Evolutionary conservation across 2,329 filamentous ascomycete species (phyloP), one percentile per base, ranked within the genome.

Genomic region (Monilinia fructicola): DNA sequence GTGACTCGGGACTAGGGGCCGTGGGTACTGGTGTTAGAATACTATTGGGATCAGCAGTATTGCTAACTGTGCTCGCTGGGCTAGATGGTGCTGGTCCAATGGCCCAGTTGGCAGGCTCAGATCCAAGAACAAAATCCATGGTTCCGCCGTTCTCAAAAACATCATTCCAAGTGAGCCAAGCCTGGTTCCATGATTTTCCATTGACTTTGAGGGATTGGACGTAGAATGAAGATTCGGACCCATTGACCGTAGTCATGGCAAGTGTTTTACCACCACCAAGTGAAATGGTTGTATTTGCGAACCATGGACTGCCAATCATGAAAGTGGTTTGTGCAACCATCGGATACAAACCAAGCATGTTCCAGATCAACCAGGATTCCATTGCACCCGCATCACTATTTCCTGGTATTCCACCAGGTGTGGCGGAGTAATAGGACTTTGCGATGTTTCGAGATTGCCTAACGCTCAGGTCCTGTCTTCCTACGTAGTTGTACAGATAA

Each of bases 321-420:
- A 90, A 90, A 0, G 85, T 88, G 0, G 86, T 86, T 78, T 90
- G 88, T 0, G 87, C 87, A 0, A 87, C 89, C 69, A 91, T 78
- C 1, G 88, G 88, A 70, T 89, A 90, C 38, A 90, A 77, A 2
- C 88, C 88, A 48, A 90, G 82, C 82, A 89, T 89, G 69, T 84
- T 85, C 85, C 88, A 91, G 11, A 90, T 77, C 3, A 89, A 76
- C 85, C 87, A 90, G 10, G 84, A 86, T 74, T 91, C 87, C 88
- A 91, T 90, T 18, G 89, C 87, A 9, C 89, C 89, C 1, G 87
- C 87, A 74, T 91, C 89, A 54, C 84, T 87, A 76, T 91, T 91
- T 0, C 89, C 89, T 0, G 89, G 89, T 0, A 91, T 79, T 0
- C 89, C 89, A 10, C 73, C 73, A 0, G 80, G 78, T 0, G 82